A percentile compares a stretch with the other conserved stretches of the same genome.
Conservation (phyloP, 805 yeast species). For the Clavispora carvajalis region DNA sequence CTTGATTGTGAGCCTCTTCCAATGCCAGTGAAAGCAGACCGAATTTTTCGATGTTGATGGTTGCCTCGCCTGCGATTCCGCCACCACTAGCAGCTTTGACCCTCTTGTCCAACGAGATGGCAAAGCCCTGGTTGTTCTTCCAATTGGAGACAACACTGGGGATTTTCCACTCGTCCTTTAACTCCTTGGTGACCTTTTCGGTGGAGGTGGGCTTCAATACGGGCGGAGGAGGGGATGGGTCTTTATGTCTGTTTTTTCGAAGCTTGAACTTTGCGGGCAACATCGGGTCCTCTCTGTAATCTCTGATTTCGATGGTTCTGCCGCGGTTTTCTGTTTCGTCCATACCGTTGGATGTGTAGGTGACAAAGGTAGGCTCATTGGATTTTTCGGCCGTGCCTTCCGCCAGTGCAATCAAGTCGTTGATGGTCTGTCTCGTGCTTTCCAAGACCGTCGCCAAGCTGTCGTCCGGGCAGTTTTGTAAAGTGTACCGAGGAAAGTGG, state of each 20-base stretch:
- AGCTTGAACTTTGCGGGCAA: conserved; percentile 74
- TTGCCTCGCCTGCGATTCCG: conserved; percentile 24
- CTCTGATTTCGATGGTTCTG: conserved; percentile 59
- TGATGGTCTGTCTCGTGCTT: conserved; percentile 54
- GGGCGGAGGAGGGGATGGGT: conserved; percentile 62
- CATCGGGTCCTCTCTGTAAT: conserved; percentile 74
- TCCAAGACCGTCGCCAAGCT: conserved; percentile 43
- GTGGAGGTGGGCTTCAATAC: conserved; percentile 50
- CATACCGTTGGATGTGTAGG: not conserved
- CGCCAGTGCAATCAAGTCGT: conserved; percentile 43
- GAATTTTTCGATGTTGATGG: conserved; percentile 52
- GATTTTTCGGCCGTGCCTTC: conserved; percentile 29
- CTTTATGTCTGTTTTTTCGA: conserved; percentile 60
- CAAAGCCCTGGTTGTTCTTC: conserved; percentile 90
- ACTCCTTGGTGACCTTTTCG: conserved; percentile 59
- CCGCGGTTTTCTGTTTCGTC: conserved; percentile 11
- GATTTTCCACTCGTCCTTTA: conserved; percentile 75
- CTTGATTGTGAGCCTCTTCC: conserved; percentile 30
- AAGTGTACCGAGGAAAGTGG: conserved; percentile 31
- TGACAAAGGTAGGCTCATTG: conserved; percentile 11
- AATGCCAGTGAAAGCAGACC: conserved; percentile 66
- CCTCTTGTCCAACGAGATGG: conserved; percentile 76
- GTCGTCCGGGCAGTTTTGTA: conserved; percentile 40
- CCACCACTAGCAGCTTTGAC: conserved; percentile 47
- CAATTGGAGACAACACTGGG: conserved; percentile 92